Base-by-base conservation (phyloP, 805 yeast genomes). In the Blastobotrys terrestris region DNA sequence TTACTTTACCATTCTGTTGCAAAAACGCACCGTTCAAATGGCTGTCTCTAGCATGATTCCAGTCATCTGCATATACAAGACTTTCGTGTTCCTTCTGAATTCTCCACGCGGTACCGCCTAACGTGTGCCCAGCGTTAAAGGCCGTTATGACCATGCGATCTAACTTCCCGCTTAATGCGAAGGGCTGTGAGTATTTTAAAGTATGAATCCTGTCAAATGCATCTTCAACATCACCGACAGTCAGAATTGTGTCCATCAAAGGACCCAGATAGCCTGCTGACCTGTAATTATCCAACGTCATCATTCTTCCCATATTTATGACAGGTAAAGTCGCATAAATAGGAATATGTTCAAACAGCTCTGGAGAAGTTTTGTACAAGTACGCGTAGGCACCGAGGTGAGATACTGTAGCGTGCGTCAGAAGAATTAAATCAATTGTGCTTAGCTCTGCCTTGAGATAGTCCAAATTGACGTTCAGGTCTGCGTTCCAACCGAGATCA, bases 71-170 rank as follows among this genome's bases (percentile, higher is more conserved):
- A 67, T 89, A 88, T 2, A 92, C 73, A n/a, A 91, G 72, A 57
- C 84, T 84, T 59, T 92, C 97, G 15, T 83, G 78, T 55, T 85
- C 82, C 52, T 83, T 83, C 45, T 78, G 77, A 8, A 92, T 67
- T 39, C 84, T 72, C 97, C 97, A 91, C 46, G 91, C 80, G 0
- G 95, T 81, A 13, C 99, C 98, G 56, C 99, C 99, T 26, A 94
- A 75, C 0, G 95, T 77, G 64, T 88, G 96, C 2, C 99, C 99
- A 0, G 97, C 84, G 66, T 87, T 90, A 60, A 83, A 82, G 0
- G 97, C 95, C 0, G 95, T 83, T 19, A 92, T 71, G 2, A 79
- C 73, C 31, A 52, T 50, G 14, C 84, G 87, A 54, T 80, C 82
- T 40, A 70, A 72, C 50, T 74, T 77, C 5, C 84, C 89, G 15